Base-by-base conservation (phyloP, 1,284 basidiomycete genomes). In the Fomitopsis pinicola region DNA sequence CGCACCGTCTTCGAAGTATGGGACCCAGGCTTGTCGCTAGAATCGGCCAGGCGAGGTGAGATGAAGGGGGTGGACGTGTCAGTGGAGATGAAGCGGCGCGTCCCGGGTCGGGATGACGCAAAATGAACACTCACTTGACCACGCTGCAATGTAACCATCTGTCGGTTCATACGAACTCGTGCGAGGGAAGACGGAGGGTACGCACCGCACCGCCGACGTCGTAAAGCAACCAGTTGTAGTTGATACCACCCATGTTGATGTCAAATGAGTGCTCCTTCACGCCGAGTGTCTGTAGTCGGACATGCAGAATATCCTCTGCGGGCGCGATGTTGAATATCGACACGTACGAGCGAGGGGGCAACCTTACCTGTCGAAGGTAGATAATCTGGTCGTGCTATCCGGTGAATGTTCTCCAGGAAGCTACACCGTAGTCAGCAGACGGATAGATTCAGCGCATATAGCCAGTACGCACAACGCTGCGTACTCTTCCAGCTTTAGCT, bases 1-100 rank as follows among this genome's bases (percentile, higher is more conserved):
- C 81, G 70, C 72, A 88, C 89, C 89, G 71, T 92, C 89, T 71
- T 92, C 90, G 68, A 92, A 92, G 73, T 85, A 92, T 42, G 91
- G 88, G 54, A 88, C 83, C 90, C 90, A 92, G 17, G 86, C 85
- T 67, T 87, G 87, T 67, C 91, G 77, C 88, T 92, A 70, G 45
- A 38, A 12, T 40, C 38, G 38, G 12, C 38, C 38, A 35, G 14
- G 9, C 14, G 48, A 33, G 28, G 28, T 28, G 12, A 30, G 22
- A 22, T 28, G 15, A 17, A 55, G 2, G 19, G 22, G 22, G 42
- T 40, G 38, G 46, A 52, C 50, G 35, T 42, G 35, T 56, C 48
- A 42, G 48, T 42, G 26, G 55, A 42, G 22, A 58, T 53, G 45
- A 48, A 56, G n/a, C 35, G 52, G 19, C 10, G 52, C 17, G 52